Conservation (phyloP, 2,329 filamentous ascomycete species). For the Sporothrix humicola region DNA sequence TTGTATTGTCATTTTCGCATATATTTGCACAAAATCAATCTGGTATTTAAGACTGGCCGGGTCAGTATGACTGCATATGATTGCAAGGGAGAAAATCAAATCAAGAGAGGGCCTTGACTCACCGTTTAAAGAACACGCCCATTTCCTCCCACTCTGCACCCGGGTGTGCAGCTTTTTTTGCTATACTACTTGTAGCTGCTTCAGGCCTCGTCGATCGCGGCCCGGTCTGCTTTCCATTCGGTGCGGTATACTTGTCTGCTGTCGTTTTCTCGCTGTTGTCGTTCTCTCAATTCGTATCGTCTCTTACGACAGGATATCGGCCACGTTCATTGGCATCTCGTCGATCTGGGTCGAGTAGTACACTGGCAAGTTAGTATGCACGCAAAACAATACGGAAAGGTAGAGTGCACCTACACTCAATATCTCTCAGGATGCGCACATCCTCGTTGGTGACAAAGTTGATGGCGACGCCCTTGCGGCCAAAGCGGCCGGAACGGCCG, state of each 20-base stretch:
- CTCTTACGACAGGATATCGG: conserved; percentile 56
- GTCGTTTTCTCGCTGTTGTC: no score
- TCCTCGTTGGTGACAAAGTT: conserved; percentile 99
- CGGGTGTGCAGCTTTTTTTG: conserved; percentile 23
- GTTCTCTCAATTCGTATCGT: no score
- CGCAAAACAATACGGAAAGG: not conserved
- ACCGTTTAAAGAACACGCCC: conserved; percentile 34
- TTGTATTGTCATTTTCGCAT: not conserved
- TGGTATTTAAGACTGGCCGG: conserved; percentile 26
- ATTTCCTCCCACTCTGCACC: conserved; percentile 37
- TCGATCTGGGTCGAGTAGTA: conserved; percentile 98
- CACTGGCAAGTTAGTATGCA: conserved; percentile 54
- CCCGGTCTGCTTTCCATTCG: not conserved
- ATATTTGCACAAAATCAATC: conserved; percentile 25
- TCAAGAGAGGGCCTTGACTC: not conserved
- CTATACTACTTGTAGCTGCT: not conserved
- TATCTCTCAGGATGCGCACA: conserved; percentile 94
- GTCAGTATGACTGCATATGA: not conserved
- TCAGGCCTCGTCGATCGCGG: not conserved
- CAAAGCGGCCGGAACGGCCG: conserved; percentile 91
- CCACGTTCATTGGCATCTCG: conserved; percentile 98
- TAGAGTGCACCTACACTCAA: conserved; percentile 71
- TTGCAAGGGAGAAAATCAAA: not conserved
- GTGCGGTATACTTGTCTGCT: not conserved
- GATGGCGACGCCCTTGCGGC: conserved; percentile 97